These are phyloP conservation scores for Hyaloscypha hepaticicola DNA, from an alignment of 495 filamentous ascomycete genomes.

Conservation along the genomic window DNA sequence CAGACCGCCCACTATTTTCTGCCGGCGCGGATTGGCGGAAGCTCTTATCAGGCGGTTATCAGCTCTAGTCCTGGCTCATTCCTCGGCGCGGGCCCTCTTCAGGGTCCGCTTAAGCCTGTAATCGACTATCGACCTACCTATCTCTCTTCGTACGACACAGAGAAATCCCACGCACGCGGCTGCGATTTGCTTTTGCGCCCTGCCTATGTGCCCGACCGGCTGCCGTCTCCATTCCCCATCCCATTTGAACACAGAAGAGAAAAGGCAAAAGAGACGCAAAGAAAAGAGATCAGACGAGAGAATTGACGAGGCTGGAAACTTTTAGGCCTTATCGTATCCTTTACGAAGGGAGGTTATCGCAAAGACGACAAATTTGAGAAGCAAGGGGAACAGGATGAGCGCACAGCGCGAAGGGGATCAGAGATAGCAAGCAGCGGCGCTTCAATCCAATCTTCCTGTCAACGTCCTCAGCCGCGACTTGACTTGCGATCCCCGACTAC, in stretches of 20 bases:
- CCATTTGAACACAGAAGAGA: neutral
- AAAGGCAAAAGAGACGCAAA: neutral
- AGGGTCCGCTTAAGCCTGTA: neutral
- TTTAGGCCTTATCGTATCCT: neutral
- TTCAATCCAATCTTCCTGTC: neutral
- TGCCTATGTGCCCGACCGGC: neutral
- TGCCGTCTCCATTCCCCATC: neutral
- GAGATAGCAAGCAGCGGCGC: constrained; percentile 6
- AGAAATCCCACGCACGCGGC: constrained; percentile 12
- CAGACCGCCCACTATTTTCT: neutral
- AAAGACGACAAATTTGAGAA: too few relatives aligned
- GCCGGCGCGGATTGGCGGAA: constrained; percentile 14
- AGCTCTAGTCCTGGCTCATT: neutral
- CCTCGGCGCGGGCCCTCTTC: neutral
- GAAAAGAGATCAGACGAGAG: too few relatives aligned
- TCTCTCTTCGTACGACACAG: constrained; percentile 8
- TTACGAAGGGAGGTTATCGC: neutral
- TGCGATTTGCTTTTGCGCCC: constrained; percentile 8
- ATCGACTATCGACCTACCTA: neutral
- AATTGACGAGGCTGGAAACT: neutral
- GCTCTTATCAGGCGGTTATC: constrained; percentile 23
- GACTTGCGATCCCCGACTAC: neutral
- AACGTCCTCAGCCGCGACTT: too few relatives aligned
- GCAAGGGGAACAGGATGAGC: constrained; percentile 3
- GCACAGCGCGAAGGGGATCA: neutral